These are phyloP conservation scores for Penicillium vulpinum DNA, from an alignment of 2,329 filamentous ascomycete species.

Conservation along the genomic window DNA sequence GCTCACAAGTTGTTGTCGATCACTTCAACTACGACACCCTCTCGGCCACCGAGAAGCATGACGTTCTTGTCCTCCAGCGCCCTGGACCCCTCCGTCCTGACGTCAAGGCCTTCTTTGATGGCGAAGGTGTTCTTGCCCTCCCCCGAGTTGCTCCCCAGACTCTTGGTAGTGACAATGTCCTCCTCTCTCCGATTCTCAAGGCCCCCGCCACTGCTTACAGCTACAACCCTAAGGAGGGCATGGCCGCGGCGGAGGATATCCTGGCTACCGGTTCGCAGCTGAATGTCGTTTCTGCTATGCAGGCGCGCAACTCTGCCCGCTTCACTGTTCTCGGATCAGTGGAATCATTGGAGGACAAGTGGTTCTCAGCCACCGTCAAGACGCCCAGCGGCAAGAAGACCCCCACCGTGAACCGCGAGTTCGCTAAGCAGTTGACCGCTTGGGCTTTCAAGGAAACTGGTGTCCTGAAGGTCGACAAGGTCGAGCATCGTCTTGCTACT, in stretches of 20 bases:
- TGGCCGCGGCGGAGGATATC: conserved; percentile 70
- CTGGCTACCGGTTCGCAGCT: conserved; percentile 85
- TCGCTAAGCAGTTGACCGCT: conserved; percentile 79
- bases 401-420: conserved; percentile 76
- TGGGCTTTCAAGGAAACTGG: conserved; percentile 97
- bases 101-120: conserved; percentile 75
- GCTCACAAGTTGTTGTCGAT: conserved; percentile 82
- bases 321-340: conserved; percentile 81
- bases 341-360: conserved; percentile 83
- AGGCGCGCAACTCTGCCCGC: conserved; percentile 90
- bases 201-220: conserved; percentile 85
- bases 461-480: conserved; percentile 77
- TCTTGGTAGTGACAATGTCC: conserved; percentile 71
- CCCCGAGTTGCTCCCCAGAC: conserved; percentile 78
- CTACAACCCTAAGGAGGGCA: conserved; percentile 89
- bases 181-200: conserved; percentile 78
- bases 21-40: conserved; percentile 89
- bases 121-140: conserved; percentile 71
- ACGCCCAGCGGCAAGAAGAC: conserved; percentile 55
- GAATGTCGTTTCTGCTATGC: conserved; percentile 77
- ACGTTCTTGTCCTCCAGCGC: conserved; percentile 76
- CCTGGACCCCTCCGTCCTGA: conserved; percentile 66
- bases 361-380: conserved; percentile 80
- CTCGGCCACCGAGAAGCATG: conserved; percentile 78
- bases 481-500: conserved; percentile 70